Conservation (phyloP, 163 green algal species). For the Volvox carteri region DNA sequence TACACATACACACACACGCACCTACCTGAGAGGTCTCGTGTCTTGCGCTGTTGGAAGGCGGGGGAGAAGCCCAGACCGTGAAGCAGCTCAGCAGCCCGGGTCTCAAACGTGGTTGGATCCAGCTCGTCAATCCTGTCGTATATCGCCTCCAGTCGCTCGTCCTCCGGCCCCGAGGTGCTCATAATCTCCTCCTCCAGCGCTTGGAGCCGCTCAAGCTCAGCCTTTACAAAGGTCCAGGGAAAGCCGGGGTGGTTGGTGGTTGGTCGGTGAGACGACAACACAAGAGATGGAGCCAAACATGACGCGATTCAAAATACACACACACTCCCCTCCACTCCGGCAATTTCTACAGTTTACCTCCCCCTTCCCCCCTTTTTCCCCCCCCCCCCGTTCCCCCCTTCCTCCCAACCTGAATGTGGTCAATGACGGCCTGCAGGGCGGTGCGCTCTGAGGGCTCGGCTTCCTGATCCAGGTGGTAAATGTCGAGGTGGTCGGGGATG, state of each 20-base stretch:
- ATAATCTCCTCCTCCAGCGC: slow-evolving; percentile 82
- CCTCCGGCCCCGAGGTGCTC: slow-evolving; percentile 74
- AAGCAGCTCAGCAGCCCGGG: slow-evolving; percentile 77
- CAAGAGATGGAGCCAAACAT: too few relatives aligned
- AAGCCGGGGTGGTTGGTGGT: too few relatives aligned
- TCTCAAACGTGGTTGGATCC: slow-evolving; percentile 79
- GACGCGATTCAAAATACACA: too few relatives aligned
- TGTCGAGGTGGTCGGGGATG: slow-evolving; percentile 82
- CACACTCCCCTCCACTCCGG: too few relatives aligned
- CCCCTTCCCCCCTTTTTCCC: background rate
- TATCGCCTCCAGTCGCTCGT: slow-evolving; percentile 79
- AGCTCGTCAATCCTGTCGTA: slow-evolving; percentile 81
- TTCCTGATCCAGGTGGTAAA: slow-evolving; percentile 83
- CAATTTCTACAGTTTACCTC: background rate
- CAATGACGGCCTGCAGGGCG: slow-evolving; percentile 69
- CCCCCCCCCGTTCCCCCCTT: background rate
- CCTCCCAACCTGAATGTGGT: slow-evolving; percentile 61
- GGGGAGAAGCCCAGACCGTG: slow-evolving; percentile 85
- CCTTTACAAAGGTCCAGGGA: too few relatives aligned
- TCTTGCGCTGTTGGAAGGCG: slow-evolving; percentile 62
- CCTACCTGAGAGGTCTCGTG: slow-evolving; percentile 72
- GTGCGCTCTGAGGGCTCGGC: slow-evolving; percentile 75
- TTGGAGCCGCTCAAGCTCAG: slow-evolving; percentile 70
- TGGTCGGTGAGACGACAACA: too few relatives aligned
- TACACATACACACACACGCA: too few relatives aligned